phyloP scores from a whole-genome alignment of 352 stramenopile species.

The Globisporangium iwayamae region DNA sequence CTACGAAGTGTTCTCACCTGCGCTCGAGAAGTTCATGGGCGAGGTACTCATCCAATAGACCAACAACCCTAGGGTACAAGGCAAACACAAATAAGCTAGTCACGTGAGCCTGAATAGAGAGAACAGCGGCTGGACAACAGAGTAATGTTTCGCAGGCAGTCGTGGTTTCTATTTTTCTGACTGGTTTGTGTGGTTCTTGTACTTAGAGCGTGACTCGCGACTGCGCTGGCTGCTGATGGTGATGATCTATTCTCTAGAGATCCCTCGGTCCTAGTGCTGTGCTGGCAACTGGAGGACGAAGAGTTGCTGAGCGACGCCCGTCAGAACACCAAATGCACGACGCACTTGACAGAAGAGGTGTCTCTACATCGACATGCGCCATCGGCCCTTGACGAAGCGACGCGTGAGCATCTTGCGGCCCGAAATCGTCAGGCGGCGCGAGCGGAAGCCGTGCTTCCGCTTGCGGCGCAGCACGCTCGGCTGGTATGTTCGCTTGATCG shows the following conservation, averaged over 20 bases:
- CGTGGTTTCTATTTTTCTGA: conserved; percentile 3
- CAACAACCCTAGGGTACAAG: neutral
- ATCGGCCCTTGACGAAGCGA: conserved; percentile 78
- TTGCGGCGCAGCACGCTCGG: conserved; percentile 83
- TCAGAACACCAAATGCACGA: neutral
- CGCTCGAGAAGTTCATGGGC: conserved; percentile 77
- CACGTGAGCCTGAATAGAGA: neutral
- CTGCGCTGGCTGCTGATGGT: neutral
- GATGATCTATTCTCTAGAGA: neutral
- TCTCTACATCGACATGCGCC: conserved; percentile 78
- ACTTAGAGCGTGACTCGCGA: neutral
- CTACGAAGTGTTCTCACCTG: conserved; percentile 86
- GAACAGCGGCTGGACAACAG: neutral
- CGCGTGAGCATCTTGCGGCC: conserved; percentile 78
- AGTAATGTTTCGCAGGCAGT: neutral
- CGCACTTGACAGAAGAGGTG: neutral
- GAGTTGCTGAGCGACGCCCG: neutral
- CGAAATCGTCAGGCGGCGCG: conserved; percentile 68
- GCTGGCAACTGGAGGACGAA: neutral
- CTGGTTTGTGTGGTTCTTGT: neutral
- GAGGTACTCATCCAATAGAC: conserved; percentile 37
- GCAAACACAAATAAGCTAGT: neutral
- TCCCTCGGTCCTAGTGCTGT: neutral
- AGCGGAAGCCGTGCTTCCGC: conserved; percentile 84
- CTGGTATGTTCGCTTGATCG: conserved; percentile 86